Conservation (phyloP, 2,329 filamentous ascomycete species). For the Aspergillus thermomutatus region DNA sequence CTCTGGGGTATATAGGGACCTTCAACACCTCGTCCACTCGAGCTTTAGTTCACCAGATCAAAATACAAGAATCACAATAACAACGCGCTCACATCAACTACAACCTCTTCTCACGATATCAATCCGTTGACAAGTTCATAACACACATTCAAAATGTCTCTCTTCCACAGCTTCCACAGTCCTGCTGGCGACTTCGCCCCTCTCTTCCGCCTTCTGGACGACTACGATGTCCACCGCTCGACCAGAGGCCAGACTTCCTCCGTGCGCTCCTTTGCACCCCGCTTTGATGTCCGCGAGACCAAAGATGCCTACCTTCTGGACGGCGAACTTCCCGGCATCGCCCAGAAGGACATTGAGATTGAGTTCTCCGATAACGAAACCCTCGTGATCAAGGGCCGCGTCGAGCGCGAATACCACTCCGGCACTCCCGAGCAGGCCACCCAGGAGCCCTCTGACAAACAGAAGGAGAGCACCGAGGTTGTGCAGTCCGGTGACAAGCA, state of each 20-base stretch:
- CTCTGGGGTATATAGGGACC: slow-evolving; percentile 17
- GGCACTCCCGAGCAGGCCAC: slow-evolving; percentile 47
- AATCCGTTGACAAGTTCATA: neutral
- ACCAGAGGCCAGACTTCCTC: slow-evolving; percentile 14
- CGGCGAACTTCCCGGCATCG: slow-evolving; percentile 48
- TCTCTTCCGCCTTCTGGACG: slow-evolving; percentile 47
- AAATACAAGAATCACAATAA: slow-evolving; percentile 4
- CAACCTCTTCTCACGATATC: neutral
- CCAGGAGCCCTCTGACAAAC: slow-evolving; percentile 29
- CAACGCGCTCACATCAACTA: neutral
- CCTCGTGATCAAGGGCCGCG: slow-evolving; percentile 44
- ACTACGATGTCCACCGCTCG: slow-evolving; percentile 38
- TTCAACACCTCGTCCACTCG: slow-evolving; percentile 4
- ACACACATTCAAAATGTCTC: slow-evolving; percentile 29
- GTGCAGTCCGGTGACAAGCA: slow-evolving; percentile 29
- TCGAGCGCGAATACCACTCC: slow-evolving; percentile 36
- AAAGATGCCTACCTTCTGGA: slow-evolving; percentile 45
- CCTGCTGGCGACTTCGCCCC: slow-evolving; percentile 38
- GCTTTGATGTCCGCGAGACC: slow-evolving; percentile 48
- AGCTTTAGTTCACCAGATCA: slow-evolving; percentile 5
- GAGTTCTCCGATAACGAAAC: slow-evolving; percentile 49
- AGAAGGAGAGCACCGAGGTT: slow-evolving; percentile 22
- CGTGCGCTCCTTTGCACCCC: slow-evolving; percentile 39
- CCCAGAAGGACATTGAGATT: slow-evolving; percentile 46
- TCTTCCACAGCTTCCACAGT: slow-evolving; percentile 28